Base-by-base conservation (phyloP, 2,329 filamentous ascomycete genomes). In the Cryphonectria japonica region DNA sequence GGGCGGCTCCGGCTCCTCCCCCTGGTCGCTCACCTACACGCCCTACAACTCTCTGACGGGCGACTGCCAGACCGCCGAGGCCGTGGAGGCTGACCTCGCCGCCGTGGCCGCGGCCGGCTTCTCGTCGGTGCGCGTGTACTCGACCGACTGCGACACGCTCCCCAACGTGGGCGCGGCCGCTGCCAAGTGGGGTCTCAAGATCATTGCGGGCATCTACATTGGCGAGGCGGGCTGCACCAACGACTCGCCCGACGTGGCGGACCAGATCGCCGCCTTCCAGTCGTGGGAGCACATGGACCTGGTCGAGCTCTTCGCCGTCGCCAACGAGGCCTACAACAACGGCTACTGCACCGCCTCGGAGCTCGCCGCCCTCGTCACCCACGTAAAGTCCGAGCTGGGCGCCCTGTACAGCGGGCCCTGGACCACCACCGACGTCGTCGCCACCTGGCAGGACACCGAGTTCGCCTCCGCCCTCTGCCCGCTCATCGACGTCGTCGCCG, bases 121-220 rank as follows among this genome's bases (percentile, higher is more conserved):
- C 88, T 82, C 82, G 74, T 84, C 87, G 66, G 81, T 95, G 80
- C 95, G 95, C 81, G 86, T 96, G 79, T 98, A 98, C 89, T 93
- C 92, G 75, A 95, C 94, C 76, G 95, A 98, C 88, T 98, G 95
- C 87, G 86, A 88, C 82, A 92, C 91, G 69, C 92, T 97, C 73
- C 83, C 90, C 79, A 91, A 88, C 82, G 91, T 98, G 71, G 93
- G 93, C 74, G 82, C 83, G 60, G 92, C 93, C 72, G 90, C 87
- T 83, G 82, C 87, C 77, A 81, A 87, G 76, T 79, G 91, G 81
- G 91, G 91, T 72, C 79, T 98, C 72, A 91, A 91, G 81, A 85
- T 98, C 82, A 95, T 98, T 81, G 83, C 97, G 73, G 95, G 95
- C 81, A 87, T 98, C 84, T 97, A 92, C 86, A 92, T 98, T 81